These are phyloP conservation scores for Veloboletus limbatus DNA, from an alignment of 1,284 basidiomycete species.

Conservation along the genomic window DNA sequence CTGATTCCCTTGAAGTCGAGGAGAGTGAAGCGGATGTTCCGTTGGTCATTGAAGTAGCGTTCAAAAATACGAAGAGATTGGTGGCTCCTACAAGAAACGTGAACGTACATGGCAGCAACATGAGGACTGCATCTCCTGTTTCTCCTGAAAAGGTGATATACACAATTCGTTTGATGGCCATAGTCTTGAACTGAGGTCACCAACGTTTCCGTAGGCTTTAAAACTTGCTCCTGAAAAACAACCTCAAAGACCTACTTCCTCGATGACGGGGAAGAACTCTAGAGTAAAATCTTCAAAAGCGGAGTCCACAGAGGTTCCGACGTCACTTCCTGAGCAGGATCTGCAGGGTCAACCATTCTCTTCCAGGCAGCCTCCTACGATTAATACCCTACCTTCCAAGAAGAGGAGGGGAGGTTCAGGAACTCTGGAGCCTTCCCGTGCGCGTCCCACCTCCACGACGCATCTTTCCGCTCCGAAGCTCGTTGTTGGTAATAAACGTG, in stretches of 20 bases:
- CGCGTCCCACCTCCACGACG: slow-evolving; percentile 1
- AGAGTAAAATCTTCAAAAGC: slow-evolving; percentile 13
- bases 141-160: slow-evolving; percentile 19
- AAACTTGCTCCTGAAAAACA: slow-evolving; percentile 6
- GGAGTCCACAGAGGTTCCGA: slow-evolving; percentile 33
- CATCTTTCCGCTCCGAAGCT: slow-evolving; percentile 5
- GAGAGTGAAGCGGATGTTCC: slow-evolving; percentile 40
- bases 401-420: slow-evolving; percentile 3
- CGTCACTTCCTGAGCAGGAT: slow-evolving; percentile 39
- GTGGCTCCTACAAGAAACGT: slow-evolving; percentile 4
- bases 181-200: slow-evolving; percentile 7
- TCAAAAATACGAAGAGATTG: slow-evolving; percentile 16
- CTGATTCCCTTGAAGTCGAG: slow-evolving; percentile 33
- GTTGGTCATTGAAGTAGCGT: slow-evolving; percentile 29
- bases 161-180: not conserved
- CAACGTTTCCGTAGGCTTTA: slow-evolving; percentile 1
- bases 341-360: slow-evolving; percentile 11
- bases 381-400: slow-evolving; percentile 6
- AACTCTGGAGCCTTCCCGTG: slow-evolving; percentile 1
- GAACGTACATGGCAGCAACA: slow-evolving; percentile 5
- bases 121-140: slow-evolving; percentile 1
- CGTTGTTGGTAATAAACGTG: slow-evolving; percentile 21
- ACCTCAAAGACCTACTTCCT: slow-evolving; percentile 9
- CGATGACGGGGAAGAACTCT: slow-evolving; percentile 10
- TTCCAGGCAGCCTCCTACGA: slow-evolving; percentile 1